These are phyloP conservation scores for Diutina siamensis DNA, from an alignment of 1,139 yeast species.

Conservation along the genomic window DNA sequence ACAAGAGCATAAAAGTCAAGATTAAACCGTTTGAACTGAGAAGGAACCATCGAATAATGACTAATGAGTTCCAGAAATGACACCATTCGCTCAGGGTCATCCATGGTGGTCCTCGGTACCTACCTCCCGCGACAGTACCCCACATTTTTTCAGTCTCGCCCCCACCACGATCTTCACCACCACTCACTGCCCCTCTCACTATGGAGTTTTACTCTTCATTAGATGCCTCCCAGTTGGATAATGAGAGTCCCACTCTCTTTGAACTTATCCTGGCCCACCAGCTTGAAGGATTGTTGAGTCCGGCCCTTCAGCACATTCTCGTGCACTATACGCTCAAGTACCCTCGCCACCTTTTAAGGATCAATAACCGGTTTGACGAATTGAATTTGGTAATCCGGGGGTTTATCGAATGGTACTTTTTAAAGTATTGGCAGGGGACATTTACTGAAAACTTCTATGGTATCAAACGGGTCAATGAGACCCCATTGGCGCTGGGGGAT, in stretches of 20 bases:
- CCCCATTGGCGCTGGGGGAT: conserved; percentile 23
- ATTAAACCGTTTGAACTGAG: background rate
- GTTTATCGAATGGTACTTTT: conserved; percentile 61
- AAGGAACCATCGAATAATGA: too few relatives aligned
- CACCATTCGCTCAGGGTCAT: background rate
- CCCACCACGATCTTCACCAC: too few relatives aligned
- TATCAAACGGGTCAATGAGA: conserved; percentile 48
- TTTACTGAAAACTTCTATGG: conserved; percentile 93
- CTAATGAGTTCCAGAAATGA: background rate
- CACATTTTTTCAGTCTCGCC: background rate
- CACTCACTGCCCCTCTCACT: background rate
- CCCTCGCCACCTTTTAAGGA: conserved; percentile 54
- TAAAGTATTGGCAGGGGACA: conserved; percentile 69
- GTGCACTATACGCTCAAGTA: conserved; percentile 74
- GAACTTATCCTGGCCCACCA: conserved; percentile 77
- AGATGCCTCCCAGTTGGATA: conserved; percentile 65
- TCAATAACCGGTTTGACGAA: conserved; percentile 71
- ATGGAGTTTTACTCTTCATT: conserved; percentile 82
- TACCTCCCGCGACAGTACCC: too few relatives aligned
- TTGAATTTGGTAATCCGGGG: conserved; percentile 52
- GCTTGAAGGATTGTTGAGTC: conserved; percentile 65
- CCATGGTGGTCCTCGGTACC: background rate
- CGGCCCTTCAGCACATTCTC: conserved; percentile 69
- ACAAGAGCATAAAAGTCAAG: background rate
- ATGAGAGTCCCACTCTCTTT: conserved; percentile 70